Conservation (phyloP, 441 rosid genomes). For the Erodium trifolium region DNA sequence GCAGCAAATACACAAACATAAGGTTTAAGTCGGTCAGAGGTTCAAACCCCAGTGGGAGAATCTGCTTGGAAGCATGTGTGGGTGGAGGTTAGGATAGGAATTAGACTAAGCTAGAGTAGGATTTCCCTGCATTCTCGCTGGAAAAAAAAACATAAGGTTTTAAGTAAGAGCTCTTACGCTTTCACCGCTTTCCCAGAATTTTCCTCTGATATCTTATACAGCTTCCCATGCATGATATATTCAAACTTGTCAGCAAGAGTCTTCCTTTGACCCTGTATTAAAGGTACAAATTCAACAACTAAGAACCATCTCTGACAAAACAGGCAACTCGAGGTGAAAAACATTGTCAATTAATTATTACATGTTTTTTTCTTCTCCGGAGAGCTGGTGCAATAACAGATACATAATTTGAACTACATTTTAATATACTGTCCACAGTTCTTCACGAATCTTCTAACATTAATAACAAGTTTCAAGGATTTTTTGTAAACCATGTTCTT, state of each 20-base stretch:
- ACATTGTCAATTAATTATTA: neutral
- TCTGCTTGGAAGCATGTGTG: too few relatives aligned
- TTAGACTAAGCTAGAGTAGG: too few relatives aligned
- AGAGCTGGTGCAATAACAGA: too few relatives aligned
- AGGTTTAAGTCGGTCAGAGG: too few relatives aligned
- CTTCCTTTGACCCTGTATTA: conserved; percentile 59
- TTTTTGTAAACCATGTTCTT: neutral
- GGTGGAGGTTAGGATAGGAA: too few relatives aligned
- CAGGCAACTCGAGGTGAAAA: neutral
- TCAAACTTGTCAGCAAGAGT: conserved; percentile 84
- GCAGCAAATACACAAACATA: neutral
- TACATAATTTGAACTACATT: neutral
- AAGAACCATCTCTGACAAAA: neutral
- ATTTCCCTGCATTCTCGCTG: too few relatives aligned
- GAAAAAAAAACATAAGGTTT: neutral
- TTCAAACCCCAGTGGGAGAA: too few relatives aligned
- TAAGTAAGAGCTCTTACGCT: conserved; percentile 42
- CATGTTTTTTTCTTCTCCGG: too few relatives aligned
- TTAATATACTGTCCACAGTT: neutral
- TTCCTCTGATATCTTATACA: conserved; percentile 71
- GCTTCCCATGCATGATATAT: conserved; percentile 87
- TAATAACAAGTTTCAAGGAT: neutral
- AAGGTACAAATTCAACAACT: neutral
- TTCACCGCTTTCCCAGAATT: conserved; percentile 46
- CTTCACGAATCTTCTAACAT: neutral